Evolutionary conservation across 2,329 filamentous ascomycete species (phyloP), one percentile per base, ranked within the genome.

Genomic region (Piedraia hortae): DNA sequence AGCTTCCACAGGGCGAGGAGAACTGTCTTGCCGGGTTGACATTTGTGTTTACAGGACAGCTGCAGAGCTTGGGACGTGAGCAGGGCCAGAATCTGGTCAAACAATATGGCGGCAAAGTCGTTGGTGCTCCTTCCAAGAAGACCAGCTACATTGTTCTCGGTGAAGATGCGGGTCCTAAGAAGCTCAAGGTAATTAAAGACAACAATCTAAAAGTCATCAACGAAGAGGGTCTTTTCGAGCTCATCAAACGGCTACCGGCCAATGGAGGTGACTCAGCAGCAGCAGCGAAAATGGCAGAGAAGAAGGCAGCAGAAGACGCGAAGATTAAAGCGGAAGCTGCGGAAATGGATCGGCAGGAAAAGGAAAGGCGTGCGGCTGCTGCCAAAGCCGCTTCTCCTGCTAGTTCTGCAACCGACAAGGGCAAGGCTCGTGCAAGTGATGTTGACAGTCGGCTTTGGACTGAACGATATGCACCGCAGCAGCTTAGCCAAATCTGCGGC

Each of bases 111-210:
- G 85, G 85, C 23, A 93, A 90, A 46, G 67, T 90, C 12, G 89
- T 71, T 6, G 56, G 54, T 6, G 68, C 64, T 4, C 85, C 88
- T 10, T 93, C 82, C 41, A 72, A 68, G 38, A 93, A 90, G 46
- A 97, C 88, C 1, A 85, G 61, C 37, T 97, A 77, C 39, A 78
- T 97, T 20, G 74, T 97, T 9, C 58, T 97, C 3, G 85, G 85
- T 19, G 60, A 59, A 12, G 85, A 93, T 43, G 85, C 88, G 12
- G 85, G 85, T 0, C 85, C 85, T 1, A 88, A 71, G 45, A 97
- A 97, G 43, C 54, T 97, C 18, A 56, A 68, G 32, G 91, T 80
- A 33, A 93, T 97, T 33, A 56, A 61, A 25, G 59, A 75, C 10
- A 52, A 72, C 34, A 63, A 63, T 0, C 63, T 93, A 42, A 91